Base-by-base conservation (phyloP, 1,284 basidiomycete species). In the Sporisorium reilianum region DNA sequence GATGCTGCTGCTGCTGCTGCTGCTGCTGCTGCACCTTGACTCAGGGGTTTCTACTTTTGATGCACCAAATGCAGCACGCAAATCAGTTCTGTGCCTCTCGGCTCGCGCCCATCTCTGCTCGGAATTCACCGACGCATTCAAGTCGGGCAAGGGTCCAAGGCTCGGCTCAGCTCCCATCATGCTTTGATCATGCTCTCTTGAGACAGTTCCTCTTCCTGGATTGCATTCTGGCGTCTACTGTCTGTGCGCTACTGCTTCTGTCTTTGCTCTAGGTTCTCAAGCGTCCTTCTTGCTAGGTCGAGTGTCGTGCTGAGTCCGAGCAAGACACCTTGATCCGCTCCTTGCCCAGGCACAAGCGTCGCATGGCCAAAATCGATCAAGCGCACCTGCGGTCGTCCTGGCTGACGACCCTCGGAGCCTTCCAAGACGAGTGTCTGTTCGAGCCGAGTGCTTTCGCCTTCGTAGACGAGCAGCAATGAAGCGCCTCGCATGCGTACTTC, bases 311-410 rank as follows among this genome's bases (percentile, higher is more conserved):
- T 86, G 57, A 96, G 59, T 0, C 94, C 94, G 20, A 87, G 85
- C 64, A 95, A 83, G 7, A 94, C 90, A 0, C 93, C 91, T 50
- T 88, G 84, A 85, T 97, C 95, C 0, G 90, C 89, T 1, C 95
- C 95, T 78, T 90, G 84, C 0, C 92, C 93, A 0, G 90, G 88
- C 2, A 86, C 88, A 10, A 92, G 77, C 36, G 88, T 87, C 5
- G 94, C 92, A 85, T 98, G 96, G 4, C 94, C 95, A 85, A 98
- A 97, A 86, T 98, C 95, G 66, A 97, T 97, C 71, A 97, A 86
- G 65, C 91, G 91, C 61, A 96, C 87, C 10, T 62, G 59, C 12
- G 70, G 49, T 30, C 20, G 38, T 9, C 52, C 42, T 30, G 30
- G 32, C 41, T 34, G 26, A 41, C 38, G n/a, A 41, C 38, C 38